Evolutionary conservation across 306 rosid genomes (phyloP).

Genomic region (Vigna mungo): DNA sequence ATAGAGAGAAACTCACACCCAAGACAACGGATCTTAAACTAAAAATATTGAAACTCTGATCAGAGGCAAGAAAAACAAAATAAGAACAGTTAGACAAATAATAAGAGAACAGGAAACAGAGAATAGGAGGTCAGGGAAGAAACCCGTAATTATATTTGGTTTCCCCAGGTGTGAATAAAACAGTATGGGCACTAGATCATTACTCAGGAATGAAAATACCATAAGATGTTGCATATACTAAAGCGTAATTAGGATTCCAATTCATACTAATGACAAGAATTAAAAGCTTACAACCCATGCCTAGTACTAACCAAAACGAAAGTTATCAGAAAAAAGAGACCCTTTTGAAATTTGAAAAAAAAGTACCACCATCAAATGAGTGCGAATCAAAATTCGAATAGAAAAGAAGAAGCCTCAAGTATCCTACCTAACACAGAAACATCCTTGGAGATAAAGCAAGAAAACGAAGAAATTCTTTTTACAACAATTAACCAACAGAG

Average conservation of each 20-base stretch:
- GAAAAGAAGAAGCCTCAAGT: constrained; percentile 28
- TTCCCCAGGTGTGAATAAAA: constrained; percentile 14
- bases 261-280: not conserved
- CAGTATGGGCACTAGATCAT: not conserved
- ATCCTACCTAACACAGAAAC: constrained; percentile 52
- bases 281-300: constrained; percentile 22
- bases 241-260: constrained; percentile 33
- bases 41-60: not conserved
- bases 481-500: not conserved
- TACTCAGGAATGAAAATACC: not conserved
- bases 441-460: constrained; percentile 36
- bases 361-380: constrained; percentile 38
- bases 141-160: not conserved
- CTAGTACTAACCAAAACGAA: constrained; percentile 5
- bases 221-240: constrained; percentile 17
- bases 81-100: not conserved
- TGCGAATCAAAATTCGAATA: constrained; percentile 40
- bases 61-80: not conserved
- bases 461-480: not conserved
- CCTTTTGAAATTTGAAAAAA: constrained; percentile 42
- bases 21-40: constrained; percentile 1
- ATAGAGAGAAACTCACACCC: not conserved
- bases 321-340: constrained; percentile 2
- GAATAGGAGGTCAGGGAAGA: constrained; percentile 25
- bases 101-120: not conserved